Evolutionary conservation across 192 early-diverging fungal species (phyloP).

Genomic region (Entomortierella parvispora): DNA sequence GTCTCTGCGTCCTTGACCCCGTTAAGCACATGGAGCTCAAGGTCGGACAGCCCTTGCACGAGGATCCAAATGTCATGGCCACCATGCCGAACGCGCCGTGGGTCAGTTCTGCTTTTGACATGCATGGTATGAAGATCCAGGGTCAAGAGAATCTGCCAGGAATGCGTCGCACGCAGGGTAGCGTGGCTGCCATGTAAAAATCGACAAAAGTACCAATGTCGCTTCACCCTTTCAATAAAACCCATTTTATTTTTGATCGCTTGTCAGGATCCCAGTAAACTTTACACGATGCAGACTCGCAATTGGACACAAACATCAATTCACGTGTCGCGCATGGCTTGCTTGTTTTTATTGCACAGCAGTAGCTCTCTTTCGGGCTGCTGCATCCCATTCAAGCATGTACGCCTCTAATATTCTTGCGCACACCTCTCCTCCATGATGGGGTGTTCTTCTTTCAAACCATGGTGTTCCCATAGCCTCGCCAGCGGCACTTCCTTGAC

Average conservation of each 20-base stretch:
- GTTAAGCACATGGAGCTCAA: conserved; percentile 50
- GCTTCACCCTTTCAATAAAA: no score
- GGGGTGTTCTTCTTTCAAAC: conserved; percentile 38
- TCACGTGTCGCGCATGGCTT: no score
- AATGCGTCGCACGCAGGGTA: conserved; percentile 30
- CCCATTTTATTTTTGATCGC: no score
- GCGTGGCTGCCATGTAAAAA: conserved; percentile 38
- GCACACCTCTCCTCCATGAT: conserved; percentile 38
- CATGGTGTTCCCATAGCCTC: conserved; percentile 1
- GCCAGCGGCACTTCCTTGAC: no score
- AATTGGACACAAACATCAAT: no score
- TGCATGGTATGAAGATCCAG: conserved; percentile 5
- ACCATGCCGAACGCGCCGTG: conserved; percentile 35
- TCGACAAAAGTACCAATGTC: no score
- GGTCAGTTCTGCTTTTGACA: conserved; percentile 41
- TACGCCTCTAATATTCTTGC: conserved; percentile 32
- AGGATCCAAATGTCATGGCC: conserved; percentile 43
- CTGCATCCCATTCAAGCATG: conserved; percentile 32
- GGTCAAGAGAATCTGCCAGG: conserved; percentile 8
- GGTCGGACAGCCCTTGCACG: conserved; percentile 35
- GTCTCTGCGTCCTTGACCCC: conserved; percentile 41
- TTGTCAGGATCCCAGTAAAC: no score
- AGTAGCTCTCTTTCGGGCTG: no score
- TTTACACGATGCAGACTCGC: no score
- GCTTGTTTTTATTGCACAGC: no score